Base-by-base conservation (phyloP, 495 filamentous ascomycete species). In the Tuber magnatum region DNA sequence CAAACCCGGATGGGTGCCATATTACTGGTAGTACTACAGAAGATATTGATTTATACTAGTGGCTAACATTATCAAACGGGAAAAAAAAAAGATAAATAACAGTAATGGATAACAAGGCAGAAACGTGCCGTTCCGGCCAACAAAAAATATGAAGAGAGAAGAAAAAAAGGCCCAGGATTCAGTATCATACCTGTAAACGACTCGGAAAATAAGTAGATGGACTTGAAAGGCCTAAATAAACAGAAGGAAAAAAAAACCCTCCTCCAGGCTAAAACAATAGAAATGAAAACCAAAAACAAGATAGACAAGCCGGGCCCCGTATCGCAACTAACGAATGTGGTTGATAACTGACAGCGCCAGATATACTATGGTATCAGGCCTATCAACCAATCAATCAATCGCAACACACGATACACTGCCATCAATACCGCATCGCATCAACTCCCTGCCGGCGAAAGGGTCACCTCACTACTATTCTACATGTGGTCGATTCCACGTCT, bases 401-500 rank as follows among this genome's bases (percentile, higher is more conserved):
- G 12, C 56, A 35, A 35, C 28, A 35, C 56, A 65, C 28, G 12
- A 65, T 56, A 56, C 51, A 61, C 51, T 16, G 14, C n/a, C 51
- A 61, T 32, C 56, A 65, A 35, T 18, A 65, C n/a, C 56, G 18
- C 28, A 65, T 5, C 28, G 69, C 61, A 72, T 80, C 68, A 80
- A 74, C 79, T 81, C 72, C 72, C 80, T 24, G 73, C 65, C 70
- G 79, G 76, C 72, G 84, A 84, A 69, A 81, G 75, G 41, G 79
- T 81, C 51, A 77, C 84, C 42, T 85, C 83, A 40, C 84, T 82
- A 68, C 81, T 76, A 22, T 84, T 70, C 75, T 44, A 80, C 70
- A 74, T 86, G 87, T 22, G 94, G 94, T 61, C 94, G 88, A 79
- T 91, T 88, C 93, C 93, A 97, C 41, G 92, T 94, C 75, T 92